phyloP scores from a whole-genome alignment of 306 rosid genomes.

The Fragaria ananassa region DNA sequence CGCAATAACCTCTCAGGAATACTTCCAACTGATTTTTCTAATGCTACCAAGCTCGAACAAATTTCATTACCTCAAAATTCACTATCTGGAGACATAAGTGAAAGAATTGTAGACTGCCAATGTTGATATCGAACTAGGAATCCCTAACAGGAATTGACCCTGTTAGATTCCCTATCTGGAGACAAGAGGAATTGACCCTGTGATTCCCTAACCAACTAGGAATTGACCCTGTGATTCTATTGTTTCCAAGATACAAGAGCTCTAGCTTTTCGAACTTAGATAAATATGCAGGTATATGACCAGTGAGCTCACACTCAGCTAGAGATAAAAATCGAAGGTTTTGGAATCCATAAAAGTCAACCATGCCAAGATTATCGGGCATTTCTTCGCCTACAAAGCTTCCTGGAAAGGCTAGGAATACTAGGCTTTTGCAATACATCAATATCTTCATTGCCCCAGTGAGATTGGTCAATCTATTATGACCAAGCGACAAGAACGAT shows the following conservation, averaged over 20 bases:
- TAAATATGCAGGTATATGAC: neutral
- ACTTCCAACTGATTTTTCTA: neutral
- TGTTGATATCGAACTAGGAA: too few species aligned
- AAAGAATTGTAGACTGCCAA: neutral
- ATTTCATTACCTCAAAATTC: neutral
- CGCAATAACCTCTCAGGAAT: neutral
- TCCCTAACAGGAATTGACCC: too few species aligned
- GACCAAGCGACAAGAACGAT: neutral
- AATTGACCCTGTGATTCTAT: neutral
- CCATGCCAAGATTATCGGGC: neutral
- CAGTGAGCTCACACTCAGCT: neutral
- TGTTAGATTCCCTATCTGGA: too few species aligned
- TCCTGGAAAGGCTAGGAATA: neutral
- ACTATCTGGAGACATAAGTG: neutral
- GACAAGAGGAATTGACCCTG: too few species aligned
- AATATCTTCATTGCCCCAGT: neutral
- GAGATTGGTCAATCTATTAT: neutral
- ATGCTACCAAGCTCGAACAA: neutral
- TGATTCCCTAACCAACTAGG: neutral
- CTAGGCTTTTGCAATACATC: neutral
- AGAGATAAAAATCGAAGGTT: neutral
- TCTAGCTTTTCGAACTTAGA: neutral
- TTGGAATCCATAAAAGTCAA: neutral
- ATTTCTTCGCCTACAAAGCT: neutral
- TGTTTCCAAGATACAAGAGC: neutral